These are phyloP conservation scores for Rhododendron molle DNA, from an alignment of 148 eudicot genomes.

Conservation along the genomic window DNA sequence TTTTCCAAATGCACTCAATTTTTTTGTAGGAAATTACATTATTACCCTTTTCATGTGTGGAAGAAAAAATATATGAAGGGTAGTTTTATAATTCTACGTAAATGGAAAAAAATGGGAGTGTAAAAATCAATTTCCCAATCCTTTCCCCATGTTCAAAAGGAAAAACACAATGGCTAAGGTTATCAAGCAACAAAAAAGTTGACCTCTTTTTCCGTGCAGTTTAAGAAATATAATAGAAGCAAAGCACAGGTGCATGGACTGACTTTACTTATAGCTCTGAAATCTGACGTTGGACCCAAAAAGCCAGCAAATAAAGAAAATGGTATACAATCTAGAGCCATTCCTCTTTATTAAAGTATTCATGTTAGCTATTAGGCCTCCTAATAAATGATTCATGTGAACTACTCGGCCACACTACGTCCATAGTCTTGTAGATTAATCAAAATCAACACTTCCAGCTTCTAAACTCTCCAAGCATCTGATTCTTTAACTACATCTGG, in stretches of 20 bases:
- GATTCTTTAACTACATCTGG: not conserved
- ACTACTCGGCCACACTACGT: not conserved
- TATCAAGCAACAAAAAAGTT: not conserved
- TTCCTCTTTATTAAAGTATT: not conserved
- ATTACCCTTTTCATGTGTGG: too few relatives aligned
- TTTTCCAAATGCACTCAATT: too few relatives aligned
- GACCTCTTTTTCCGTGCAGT: not conserved
- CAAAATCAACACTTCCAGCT: not conserved
- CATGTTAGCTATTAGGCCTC: too few relatives aligned
- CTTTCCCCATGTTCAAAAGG: not conserved
- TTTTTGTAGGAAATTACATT: too few relatives aligned
- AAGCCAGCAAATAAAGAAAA: not conserved
- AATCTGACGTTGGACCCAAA: not conserved
- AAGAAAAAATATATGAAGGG: too few relatives aligned
- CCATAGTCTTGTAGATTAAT: not conserved
- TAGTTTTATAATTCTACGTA: too few relatives aligned
- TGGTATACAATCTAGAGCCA: not conserved
- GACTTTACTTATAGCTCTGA: not conserved
- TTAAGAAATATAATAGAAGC: not conserved
- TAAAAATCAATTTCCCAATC: too few relatives aligned
- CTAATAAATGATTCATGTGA: not conserved
- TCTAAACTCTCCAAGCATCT: not conserved
- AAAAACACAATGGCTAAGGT: not conserved
- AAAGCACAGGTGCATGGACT: not conserved
- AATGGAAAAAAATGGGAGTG: too few relatives aligned